Conservation (phyloP, 2,329 filamentous ascomycete genomes). For the Apiospora sp. region DNA sequence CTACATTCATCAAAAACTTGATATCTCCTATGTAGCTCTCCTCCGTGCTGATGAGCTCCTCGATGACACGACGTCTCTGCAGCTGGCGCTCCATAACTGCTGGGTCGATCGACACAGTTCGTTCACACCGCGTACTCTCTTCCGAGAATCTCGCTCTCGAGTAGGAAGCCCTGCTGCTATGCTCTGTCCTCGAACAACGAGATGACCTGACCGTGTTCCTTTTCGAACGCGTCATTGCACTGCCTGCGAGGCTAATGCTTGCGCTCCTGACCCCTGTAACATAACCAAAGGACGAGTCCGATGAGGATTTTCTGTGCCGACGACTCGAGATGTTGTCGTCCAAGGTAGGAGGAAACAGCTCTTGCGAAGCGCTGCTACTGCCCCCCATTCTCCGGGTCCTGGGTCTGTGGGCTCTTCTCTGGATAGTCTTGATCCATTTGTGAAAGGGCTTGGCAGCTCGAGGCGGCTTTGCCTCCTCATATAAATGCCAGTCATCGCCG, state of each 20-base stretch:
- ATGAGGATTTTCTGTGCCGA: conserved; percentile 67
- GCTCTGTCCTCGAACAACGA: conserved; percentile 65
- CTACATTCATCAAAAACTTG: conserved; percentile 84
- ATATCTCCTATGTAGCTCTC: conserved; percentile 89
- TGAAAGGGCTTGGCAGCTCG: conserved; percentile 60
- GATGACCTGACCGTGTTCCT: conserved; percentile 59
- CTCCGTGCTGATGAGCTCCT: conserved; percentile 87
- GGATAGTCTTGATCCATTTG: conserved; percentile 77
- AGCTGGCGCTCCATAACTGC: conserved; percentile 75
- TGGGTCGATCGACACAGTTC: conserved; percentile 64
- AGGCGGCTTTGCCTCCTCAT: conserved; percentile 24
- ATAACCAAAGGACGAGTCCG: conserved; percentile 79
- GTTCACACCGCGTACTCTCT: conserved; percentile 69
- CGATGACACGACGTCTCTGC: conserved; percentile 80
- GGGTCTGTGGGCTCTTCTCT: conserved; percentile 61
- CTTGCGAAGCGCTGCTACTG: conserved; percentile 26
- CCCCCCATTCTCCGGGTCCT: conserved; percentile 35
- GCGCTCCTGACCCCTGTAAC: conserved; percentile 84
- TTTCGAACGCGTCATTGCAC: conserved; percentile 69
- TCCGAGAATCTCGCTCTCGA: conserved; percentile 69
- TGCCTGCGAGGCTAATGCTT: conserved; percentile 79
- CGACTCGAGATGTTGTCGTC: conserved; percentile 38
- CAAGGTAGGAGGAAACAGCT: conserved; percentile 44
- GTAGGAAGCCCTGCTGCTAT: conserved; percentile 68
- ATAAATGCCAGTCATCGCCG: conserved; percentile 33